phyloP scores from a whole-genome alignment of 2,329 filamentous ascomycete species.

The Fusarium sp. region DNA sequence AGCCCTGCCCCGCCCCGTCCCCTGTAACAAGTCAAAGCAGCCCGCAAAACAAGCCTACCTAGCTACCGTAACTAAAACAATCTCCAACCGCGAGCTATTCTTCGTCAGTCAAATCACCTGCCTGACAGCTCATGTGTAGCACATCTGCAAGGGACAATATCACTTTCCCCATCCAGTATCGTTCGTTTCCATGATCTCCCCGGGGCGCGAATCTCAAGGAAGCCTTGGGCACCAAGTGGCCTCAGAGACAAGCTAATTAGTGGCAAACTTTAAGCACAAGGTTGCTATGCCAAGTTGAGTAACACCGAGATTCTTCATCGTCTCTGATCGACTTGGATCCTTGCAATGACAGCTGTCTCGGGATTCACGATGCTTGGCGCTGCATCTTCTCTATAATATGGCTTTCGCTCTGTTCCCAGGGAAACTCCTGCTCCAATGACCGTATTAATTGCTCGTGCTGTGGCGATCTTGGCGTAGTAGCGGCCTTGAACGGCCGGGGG shows the following conservation, averaged over 20 bases:
- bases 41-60: neutral
- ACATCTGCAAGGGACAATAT: neutral
- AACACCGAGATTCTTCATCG: neutral
- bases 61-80: no score
- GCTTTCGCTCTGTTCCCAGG: constrained; percentile 28
- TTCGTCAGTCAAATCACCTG: neutral
- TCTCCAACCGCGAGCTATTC: neutral
- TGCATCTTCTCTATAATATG: constrained; percentile 9
- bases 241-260: neutral
- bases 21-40: neutral
- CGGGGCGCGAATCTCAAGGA: neutral
- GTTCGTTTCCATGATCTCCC: neutral
- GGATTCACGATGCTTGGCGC: neutral
- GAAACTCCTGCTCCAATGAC: constrained; percentile 20
- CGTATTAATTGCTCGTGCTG: constrained; percentile 18
- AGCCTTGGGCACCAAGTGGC: constrained; percentile 1
- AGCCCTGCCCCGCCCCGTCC: neutral
- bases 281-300: neutral
- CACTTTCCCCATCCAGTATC: neutral
- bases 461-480: constrained; percentile 17
- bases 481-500: constrained; percentile 15
- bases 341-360: neutral
- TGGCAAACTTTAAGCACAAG: neutral
- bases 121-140: neutral
- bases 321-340: neutral